A percentile compares a stretch with the other conserved stretches of the same genome.
phyloP scores from a whole-genome alignment of 2,329 filamentous ascomycete species.

The Phaeoacremonium minimum region DNA sequence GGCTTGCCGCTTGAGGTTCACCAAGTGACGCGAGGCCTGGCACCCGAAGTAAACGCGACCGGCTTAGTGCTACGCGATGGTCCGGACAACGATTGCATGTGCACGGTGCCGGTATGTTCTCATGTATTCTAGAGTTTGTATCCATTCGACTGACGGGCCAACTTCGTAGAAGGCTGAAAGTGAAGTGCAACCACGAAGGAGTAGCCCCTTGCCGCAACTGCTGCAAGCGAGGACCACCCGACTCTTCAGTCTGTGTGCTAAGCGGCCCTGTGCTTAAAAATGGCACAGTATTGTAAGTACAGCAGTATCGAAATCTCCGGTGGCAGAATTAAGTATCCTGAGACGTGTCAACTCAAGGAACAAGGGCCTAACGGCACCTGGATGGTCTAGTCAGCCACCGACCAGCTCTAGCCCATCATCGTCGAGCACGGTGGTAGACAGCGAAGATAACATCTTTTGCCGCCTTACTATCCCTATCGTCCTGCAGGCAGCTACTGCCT shows the following conservation, averaged over 20 bases:
- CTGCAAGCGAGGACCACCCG: conserved; percentile 1
- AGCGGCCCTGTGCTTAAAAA: conserved; percentile 1
- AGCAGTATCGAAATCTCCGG: neutral
- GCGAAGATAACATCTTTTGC: too few relatives aligned
- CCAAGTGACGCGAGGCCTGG: too few relatives aligned
- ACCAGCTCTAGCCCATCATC: too few relatives aligned
- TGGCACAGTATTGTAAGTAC: too few relatives aligned
- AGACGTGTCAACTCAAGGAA: neutral
- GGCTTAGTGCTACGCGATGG: too few relatives aligned
- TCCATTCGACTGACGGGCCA: neutral
- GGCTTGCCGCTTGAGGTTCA: too few relatives aligned
- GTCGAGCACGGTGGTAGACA: too few relatives aligned
- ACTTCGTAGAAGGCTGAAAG: conserved; percentile 2
- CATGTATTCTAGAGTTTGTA: neutral
- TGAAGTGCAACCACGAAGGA: conserved; percentile 8
- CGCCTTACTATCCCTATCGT: neutral
- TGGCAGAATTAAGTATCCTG: too few relatives aligned
- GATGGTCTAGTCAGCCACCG: too few relatives aligned
- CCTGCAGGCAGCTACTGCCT: neutral
- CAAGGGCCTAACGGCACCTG: too few relatives aligned
- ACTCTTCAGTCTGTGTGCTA: neutral
- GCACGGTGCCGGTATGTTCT: conserved; percentile 5
- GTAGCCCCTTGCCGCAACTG: conserved; percentile 9
- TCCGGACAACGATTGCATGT: conserved; percentile 9
- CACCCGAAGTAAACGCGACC: too few relatives aligned